Evolutionary conservation across 2,329 filamentous ascomycete species (phyloP).

Genomic region (Microcyclosporella mali): DNA sequence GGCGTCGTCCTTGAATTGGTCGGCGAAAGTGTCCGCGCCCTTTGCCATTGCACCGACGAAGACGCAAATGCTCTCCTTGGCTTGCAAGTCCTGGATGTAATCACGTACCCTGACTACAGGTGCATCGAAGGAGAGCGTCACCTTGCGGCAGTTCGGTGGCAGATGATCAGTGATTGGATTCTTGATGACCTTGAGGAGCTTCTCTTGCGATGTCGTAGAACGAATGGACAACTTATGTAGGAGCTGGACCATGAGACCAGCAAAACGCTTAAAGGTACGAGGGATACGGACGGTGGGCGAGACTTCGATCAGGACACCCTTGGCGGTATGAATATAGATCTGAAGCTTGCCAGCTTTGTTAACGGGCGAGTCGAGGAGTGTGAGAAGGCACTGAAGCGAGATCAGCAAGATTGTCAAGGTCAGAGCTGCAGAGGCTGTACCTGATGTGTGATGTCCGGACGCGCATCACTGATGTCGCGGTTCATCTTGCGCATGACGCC

Average conservation of each 20-base stretch:
- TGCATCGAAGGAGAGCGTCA: conserved; percentile 91
- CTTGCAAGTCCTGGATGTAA: conserved; percentile 71
- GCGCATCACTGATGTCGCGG: conserved; percentile 92
- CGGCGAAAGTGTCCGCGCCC: conserved; percentile 90
- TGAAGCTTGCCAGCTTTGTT: conserved; percentile 97
- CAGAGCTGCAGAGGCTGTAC: conserved; percentile 41
- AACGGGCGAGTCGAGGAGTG: conserved; percentile 92
- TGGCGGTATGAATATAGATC: conserved; percentile 97
- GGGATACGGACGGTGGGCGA: conserved; percentile 97
- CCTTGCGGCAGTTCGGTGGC: conserved; percentile 93
- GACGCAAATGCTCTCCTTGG: conserved; percentile 91
- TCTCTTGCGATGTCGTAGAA: conserved; percentile 94
- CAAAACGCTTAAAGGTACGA: conserved; percentile 97
- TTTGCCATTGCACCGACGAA: conserved; percentile 99
- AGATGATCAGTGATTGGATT: conserved; percentile 97
- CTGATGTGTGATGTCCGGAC: conserved; percentile 98
- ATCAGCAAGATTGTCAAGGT: conserved; percentile 21
- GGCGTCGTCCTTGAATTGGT: conserved; percentile 89
- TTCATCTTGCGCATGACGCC: conserved; percentile 99
- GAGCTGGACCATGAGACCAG: conserved; percentile 96
- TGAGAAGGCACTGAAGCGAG: conserved; percentile 74
- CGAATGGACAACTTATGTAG: conserved; percentile 93
- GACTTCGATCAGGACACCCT: conserved; percentile 94
- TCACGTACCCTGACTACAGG: conserved; percentile 80
- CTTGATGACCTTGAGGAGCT: conserved; percentile 93